phyloP scores from a whole-genome alignment of 257 asterid species.

The Capsicum rhomboideum region DNA sequence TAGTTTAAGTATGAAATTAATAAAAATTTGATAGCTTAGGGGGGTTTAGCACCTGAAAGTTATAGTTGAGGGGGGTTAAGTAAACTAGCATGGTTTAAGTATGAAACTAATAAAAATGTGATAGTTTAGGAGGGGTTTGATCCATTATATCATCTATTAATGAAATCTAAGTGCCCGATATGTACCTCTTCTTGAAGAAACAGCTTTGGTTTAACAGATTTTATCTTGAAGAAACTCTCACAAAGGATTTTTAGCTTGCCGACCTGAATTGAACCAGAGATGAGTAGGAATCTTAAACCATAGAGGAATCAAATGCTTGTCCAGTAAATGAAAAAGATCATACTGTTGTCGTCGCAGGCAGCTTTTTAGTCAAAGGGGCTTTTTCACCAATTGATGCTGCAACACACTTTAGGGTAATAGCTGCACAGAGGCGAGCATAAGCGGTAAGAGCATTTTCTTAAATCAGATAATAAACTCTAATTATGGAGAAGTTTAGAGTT shows the following conservation, averaged over 20 bases:
- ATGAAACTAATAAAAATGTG: not conserved
- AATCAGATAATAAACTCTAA: not conserved
- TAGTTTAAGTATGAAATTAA: not conserved
- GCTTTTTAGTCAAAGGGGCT: constrained; percentile 53
- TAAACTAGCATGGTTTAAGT: not conserved
- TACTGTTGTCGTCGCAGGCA: constrained; percentile 85
- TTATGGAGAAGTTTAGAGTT: not conserved
- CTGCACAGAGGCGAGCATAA: constrained; percentile 27
- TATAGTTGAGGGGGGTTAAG: not conserved
- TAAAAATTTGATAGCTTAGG: not conserved
- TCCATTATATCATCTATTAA: not conserved
- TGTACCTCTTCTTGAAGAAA: constrained; percentile 88
- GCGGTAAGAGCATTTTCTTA: constrained; percentile 1
- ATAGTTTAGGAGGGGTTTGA: not conserved
- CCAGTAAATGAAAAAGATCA: constrained; percentile 4
- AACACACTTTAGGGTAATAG: constrained; percentile 72
- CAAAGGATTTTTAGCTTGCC: constrained; percentile 92
- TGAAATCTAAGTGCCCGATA: not conserved
- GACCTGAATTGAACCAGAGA: constrained; percentile 33
- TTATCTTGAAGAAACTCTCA: constrained; percentile 84
- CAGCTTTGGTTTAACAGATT: constrained; percentile 60
- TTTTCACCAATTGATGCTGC: constrained; percentile 93
- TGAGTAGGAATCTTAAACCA: not conserved
- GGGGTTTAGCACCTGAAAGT: not conserved
- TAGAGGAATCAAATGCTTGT: not conserved